Evolutionary conservation across 2,329 filamentous ascomycete genomes (phyloP).

Genomic region (Rhexocercosporidium sp.): DNA sequence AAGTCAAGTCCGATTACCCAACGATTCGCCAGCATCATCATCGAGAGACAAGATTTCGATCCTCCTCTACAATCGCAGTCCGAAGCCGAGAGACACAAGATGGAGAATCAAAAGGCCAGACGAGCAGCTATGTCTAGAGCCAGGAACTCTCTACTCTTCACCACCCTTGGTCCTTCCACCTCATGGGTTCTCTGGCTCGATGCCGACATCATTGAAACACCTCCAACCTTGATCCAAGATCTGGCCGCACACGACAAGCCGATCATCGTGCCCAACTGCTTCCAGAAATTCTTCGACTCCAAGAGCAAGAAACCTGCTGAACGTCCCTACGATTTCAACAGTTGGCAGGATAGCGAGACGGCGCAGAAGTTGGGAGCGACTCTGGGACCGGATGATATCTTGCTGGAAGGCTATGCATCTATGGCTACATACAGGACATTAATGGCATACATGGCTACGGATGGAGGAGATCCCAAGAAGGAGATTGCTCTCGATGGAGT

Average conservation of each 20-base stretch:
- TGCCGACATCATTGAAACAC: conserved; percentile 88
- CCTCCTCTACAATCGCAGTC: conserved; percentile 79
- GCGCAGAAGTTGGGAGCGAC: conserved; percentile 76
- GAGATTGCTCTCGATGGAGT: conserved; percentile 88
- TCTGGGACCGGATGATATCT: conserved; percentile 90
- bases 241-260: conserved; percentile 85
- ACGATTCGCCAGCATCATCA: conserved; percentile 91
- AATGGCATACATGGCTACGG: conserved; percentile 81
- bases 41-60: conserved; percentile 94
- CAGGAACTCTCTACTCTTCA: conserved; percentile 93
- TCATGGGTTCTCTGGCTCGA: conserved; percentile 99
- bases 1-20: conserved; percentile 74
- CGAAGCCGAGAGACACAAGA: conserved; percentile 89
- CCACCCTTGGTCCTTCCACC: conserved; percentile 86
- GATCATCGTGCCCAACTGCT: conserved; percentile 96
- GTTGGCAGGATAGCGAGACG: conserved; percentile 88
- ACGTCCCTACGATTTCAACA: conserved; percentile 95
- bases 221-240: conserved; percentile 85
- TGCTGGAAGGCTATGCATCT: conserved; percentile 91
- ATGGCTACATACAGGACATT: conserved; percentile 90
- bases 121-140: conserved; percentile 91
- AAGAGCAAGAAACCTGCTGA: conserved; percentile 73
- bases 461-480: conserved; percentile 59
- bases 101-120: conserved; percentile 85
- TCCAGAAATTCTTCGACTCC: conserved; percentile 79